phyloP scores from a whole-genome alignment of 331 rosid species.

The Spiraea crenata region DNA sequence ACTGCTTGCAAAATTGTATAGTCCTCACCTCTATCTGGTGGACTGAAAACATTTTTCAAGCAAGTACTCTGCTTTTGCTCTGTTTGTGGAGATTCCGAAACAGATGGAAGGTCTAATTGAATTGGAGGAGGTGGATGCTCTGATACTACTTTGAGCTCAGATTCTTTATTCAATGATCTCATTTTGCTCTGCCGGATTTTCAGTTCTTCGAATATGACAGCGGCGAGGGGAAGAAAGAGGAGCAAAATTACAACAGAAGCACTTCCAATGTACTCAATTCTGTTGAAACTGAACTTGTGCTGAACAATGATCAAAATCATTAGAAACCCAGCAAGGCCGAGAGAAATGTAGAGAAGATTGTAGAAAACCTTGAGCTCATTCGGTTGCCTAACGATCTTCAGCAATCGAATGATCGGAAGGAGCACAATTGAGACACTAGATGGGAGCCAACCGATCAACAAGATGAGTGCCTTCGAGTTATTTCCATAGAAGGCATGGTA shows the following conservation, averaged over 20 bases:
- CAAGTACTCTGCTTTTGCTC: slow-evolving; percentile 36
- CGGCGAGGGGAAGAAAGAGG: slow-evolving; percentile 52
- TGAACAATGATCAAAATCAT: slow-evolving; percentile 64
- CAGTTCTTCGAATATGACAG: slow-evolving; percentile 56
- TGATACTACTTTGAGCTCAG: slow-evolving; percentile 28
- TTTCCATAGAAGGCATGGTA: slow-evolving; percentile 59
- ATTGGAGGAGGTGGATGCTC: slow-evolving; percentile 25
- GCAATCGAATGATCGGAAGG: slow-evolving; percentile 52
- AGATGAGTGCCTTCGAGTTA: slow-evolving; percentile 46
- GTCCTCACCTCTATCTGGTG: slow-evolving; percentile 83
- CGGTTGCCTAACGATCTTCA: slow-evolving; percentile 26
- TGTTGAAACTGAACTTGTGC: slow-evolving; percentile 40
- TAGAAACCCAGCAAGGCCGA: slow-evolving; percentile 66
- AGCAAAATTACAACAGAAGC: slow-evolving; percentile 40
- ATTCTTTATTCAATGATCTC: background rate
- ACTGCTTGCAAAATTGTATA: slow-evolving; percentile 74
- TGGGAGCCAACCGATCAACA: slow-evolving; percentile 80
- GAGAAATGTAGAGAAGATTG: slow-evolving; percentile 62
- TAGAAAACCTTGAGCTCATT: slow-evolving; percentile 60
- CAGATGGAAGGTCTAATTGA: background rate
- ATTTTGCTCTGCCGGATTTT: slow-evolving; percentile 28
- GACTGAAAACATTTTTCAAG: slow-evolving; percentile 33
- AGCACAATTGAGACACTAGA: slow-evolving; percentile 52
- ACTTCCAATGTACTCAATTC: slow-evolving; percentile 35
- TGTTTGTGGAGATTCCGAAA: background rate